A percentile compares a stretch with the other conserved stretches of the same genome.
Evolutionary conservation across 441 rosid species (phyloP).

Genomic region (Manihot esculenta): DNA sequence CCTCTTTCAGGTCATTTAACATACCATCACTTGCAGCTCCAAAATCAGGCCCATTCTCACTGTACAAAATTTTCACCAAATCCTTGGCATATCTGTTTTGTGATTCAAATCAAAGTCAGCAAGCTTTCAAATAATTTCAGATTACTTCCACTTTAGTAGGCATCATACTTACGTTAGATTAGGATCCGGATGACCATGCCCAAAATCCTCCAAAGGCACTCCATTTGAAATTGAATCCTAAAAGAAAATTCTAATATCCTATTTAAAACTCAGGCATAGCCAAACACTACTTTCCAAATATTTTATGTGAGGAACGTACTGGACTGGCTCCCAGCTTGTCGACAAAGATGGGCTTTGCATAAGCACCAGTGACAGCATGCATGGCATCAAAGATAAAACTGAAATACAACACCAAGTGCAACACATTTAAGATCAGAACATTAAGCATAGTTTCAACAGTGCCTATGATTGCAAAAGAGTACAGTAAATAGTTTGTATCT

Average conservation of each 20-base stretch:
- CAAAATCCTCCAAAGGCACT: slow-evolving; percentile 92
- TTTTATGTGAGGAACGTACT: slow-evolving; percentile 39
- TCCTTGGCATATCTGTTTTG: slow-evolving; percentile 85
- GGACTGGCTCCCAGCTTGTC: slow-evolving; percentile 73
- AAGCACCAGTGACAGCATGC: slow-evolving; percentile 98
- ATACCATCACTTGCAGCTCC: slow-evolving; percentile 99
- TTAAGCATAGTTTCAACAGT: slow-evolving; percentile 8
- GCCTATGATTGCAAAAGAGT: not conserved
- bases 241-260: slow-evolving; percentile 25
- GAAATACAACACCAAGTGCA: slow-evolving; percentile 22
- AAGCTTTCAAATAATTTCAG: slow-evolving; percentile 12
- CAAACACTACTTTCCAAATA: slow-evolving; percentile 15
- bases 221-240: slow-evolving; percentile 88
- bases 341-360: slow-evolving; percentile 90
- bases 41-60: slow-evolving; percentile 78
- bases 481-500: too few relatives aligned
- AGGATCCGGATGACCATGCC: slow-evolving; percentile 98
- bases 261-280: slow-evolving; percentile 25
- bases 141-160: slow-evolving; percentile 7
- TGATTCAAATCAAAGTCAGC: slow-evolving; percentile 24
- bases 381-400: slow-evolving; percentile 94
- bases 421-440: slow-evolving; percentile 18
- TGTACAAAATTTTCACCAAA: slow-evolving; percentile 79
- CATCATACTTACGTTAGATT: slow-evolving; percentile 70
- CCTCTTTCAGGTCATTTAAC: slow-evolving; percentile 17